A percentile compares a stretch with the other conserved stretches of the same genome.
These are phyloP conservation scores for Sambucus nigra DNA, from an alignment of 129 eudicot species.

Conservation along the genomic window DNA sequence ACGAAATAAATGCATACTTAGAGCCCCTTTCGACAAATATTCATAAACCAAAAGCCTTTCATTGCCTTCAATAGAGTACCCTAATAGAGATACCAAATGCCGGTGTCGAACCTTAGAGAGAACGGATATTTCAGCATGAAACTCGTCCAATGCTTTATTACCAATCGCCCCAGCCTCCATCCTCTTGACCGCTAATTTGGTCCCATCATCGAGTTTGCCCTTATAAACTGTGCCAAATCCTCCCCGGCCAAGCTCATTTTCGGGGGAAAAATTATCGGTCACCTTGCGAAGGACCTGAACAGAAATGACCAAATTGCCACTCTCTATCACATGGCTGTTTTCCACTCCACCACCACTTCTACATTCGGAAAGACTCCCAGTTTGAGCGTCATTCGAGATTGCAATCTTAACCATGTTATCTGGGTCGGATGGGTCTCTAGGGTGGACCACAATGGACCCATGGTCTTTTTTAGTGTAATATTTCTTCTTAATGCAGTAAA, in stretches of 20 bases:
- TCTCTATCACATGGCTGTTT: conserved; percentile 31
- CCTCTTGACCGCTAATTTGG: conserved; percentile 61
- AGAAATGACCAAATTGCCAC: conserved; percentile 38
- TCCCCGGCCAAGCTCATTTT: conserved; percentile 70
- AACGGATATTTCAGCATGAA: conserved; percentile 62
- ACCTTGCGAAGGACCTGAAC: conserved; percentile 51
- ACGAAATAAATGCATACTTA: conserved; percentile 53
- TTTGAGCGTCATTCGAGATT: conserved; percentile 21
- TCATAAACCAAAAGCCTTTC: conserved; percentile 72
- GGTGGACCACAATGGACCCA: conserved; percentile 30
- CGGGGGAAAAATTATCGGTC: conserved; percentile 47
- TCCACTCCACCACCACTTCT: conserved; percentile 9
- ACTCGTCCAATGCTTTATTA: conserved; percentile 63
- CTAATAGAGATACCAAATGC: conserved; percentile 57
- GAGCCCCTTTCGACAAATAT: conserved; percentile 69
- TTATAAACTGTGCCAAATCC: conserved; percentile 74
- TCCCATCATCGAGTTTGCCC: conserved; percentile 63
- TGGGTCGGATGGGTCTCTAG: conserved; percentile 36
- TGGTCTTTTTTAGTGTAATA: conserved; percentile 10
- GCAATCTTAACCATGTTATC: conserved; percentile 40
- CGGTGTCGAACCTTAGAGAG: conserved; percentile 70
- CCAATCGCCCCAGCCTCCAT: conserved; percentile 54
- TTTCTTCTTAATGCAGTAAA: conserved; percentile 9
- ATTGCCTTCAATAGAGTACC: conserved; percentile 58
- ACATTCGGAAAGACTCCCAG: conserved; percentile 9